Evolutionary conservation across 306 rosid genomes (phyloP), one percentile per base, ranked within the genome.

Genomic region (Styphnolobium japonicum): DNA sequence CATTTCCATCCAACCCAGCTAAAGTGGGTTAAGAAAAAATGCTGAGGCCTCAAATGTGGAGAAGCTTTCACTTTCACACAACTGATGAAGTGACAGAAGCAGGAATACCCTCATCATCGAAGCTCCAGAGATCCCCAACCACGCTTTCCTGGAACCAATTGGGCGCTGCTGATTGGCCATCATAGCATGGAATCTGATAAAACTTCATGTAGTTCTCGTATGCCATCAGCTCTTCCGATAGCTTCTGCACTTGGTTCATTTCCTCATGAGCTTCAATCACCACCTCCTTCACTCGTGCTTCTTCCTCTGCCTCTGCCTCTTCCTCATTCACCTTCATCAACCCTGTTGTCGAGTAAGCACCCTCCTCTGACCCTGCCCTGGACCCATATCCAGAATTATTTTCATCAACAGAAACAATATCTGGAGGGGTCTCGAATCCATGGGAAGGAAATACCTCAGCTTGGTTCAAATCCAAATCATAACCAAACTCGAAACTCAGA

Each of bases 151-250:
- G 92, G 11, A 75, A n/a, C n/a, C 71, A 37, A 72, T 61, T 88
- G 7, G 83, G 78, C 9, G 90, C 75, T 23, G 45, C 19, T 0
- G 95, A 94, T 39, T 92, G 87, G 1, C 93, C 97, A 40, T 92
- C 97, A 31, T 90, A 86, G 84, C 85, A 94, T 0, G 97, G 98
- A 83, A 92, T 82, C 89, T 94, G 91, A 83, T 87, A 92, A 48
- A 94, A 94, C 76, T 89, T 94, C 97, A 94, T 92, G 85, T 39
- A 85, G 61, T 83, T 86, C 86, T 94, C 97, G 40, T 83, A 92
- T 52, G 98, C 97, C 93, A 92, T 85, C 14, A 94, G 68, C 77
- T 94, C 97, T 79, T 94, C 95, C 0, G 98, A 89, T 0, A 92
- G 91, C 87, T 89, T 92, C 84, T 78, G 86, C 60, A 89, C 78